These are phyloP conservation scores for Hibiscus trionum DNA, from an alignment of 345 rosid species.

Conservation along the genomic window DNA sequence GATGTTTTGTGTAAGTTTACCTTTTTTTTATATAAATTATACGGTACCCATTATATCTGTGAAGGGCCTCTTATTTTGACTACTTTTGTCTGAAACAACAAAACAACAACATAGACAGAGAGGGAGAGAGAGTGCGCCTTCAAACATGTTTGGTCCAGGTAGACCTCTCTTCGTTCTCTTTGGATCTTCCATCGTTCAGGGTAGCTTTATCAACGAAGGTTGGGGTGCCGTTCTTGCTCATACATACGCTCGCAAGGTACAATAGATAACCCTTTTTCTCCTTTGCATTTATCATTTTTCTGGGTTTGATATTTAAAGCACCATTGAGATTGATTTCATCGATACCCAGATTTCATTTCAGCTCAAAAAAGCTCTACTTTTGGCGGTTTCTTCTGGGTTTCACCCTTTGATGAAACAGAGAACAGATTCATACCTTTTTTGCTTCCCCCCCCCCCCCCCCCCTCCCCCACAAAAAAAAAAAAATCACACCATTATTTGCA, in stretches of 20 bases:
- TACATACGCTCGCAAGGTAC: slow-evolving; percentile 65
- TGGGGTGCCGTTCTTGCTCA: slow-evolving; percentile 83
- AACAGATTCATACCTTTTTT: no score
- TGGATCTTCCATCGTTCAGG: slow-evolving; percentile 22
- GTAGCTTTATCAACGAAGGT: slow-evolving; percentile 50
- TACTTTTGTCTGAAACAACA: no score
- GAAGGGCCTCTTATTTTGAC: no score
- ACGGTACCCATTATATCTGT: no score
- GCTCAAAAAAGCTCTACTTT: not conserved
- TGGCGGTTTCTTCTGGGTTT: not conserved
- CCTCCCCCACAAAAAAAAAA: no score
- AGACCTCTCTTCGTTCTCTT: slow-evolving; percentile 80
- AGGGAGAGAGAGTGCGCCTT: no score
- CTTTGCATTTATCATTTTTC: not conserved
- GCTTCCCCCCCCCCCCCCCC: no score
- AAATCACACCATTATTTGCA: no score
- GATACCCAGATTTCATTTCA: not conserved
- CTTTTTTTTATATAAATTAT: no score
- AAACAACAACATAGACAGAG: no score
- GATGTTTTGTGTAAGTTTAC: no score
- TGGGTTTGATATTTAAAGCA: not conserved
- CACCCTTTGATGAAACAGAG: not conserved
- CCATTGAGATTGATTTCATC: not conserved
- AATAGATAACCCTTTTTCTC: not conserved
- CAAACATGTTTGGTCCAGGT: slow-evolving; percentile 68